These are phyloP conservation scores for Scytalidium lignicola DNA, from an alignment of 2,329 filamentous ascomycete species.

Conservation along the genomic window DNA sequence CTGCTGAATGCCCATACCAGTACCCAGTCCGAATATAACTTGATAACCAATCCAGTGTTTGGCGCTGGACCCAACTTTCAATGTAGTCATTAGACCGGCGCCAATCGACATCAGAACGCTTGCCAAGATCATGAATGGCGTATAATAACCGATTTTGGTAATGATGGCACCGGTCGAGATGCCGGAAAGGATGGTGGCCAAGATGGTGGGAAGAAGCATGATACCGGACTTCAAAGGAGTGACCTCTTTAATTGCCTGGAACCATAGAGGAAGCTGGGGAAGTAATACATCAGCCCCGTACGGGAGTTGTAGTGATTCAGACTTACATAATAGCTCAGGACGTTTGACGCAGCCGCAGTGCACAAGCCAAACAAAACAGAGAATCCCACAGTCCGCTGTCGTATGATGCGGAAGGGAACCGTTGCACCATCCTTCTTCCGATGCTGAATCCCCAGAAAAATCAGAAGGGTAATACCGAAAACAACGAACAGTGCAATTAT, in stretches of 20 bases:
- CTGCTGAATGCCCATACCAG: conserved; percentile 16
- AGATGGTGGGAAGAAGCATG: too few relatives aligned
- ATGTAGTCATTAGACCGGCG: conserved; percentile 34
- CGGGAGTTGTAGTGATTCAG: too few relatives aligned
- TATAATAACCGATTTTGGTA: conserved; percentile 24
- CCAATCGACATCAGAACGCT: conserved; percentile 27
- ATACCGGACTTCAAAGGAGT: too few relatives aligned
- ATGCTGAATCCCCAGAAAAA: conserved; percentile 10
- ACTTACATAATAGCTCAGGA: too few relatives aligned
- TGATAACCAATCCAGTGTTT: conserved; percentile 28
- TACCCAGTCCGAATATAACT: conserved; percentile 16
- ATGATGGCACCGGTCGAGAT: conserved; percentile 22
- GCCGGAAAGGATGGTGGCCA: too few relatives aligned
- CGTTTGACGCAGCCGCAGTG: too few relatives aligned
- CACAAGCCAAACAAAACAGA: too few relatives aligned
- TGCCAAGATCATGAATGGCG: conserved; percentile 17
- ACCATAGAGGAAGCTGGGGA: too few relatives aligned
- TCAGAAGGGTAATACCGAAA: conserved; percentile 16
- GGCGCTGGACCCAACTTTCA: conserved; percentile 25
- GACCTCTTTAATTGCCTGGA: too few relatives aligned
- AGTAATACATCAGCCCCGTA: too few relatives aligned
- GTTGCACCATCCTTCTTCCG: conserved; percentile 16
- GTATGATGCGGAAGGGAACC: too few relatives aligned
- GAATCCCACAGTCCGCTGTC: too few relatives aligned
- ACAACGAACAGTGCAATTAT: conserved; percentile 27